Evolutionary conservation across 805 yeast genomes (phyloP).

Genomic region (Yarrowia sp.): DNA sequence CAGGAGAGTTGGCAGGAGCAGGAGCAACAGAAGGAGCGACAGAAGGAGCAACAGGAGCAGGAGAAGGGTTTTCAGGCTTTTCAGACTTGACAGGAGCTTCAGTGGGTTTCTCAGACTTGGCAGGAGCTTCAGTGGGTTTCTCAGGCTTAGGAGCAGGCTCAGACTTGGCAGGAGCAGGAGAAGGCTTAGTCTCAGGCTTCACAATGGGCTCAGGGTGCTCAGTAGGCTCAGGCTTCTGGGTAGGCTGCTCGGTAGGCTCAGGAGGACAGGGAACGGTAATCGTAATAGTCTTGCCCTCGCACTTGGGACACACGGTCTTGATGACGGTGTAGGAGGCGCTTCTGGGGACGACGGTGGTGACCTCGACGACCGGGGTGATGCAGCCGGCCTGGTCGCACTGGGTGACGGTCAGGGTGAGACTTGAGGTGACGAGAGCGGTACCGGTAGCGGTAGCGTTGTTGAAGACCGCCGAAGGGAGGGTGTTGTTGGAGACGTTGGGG

Average conservation of each 20-base stretch:
- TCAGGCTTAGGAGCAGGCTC: not conserved
- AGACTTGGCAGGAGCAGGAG: not conserved
- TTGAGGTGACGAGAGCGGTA: not conserved
- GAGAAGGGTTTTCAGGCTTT: too few relatives aligned
- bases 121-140: too few relatives aligned
- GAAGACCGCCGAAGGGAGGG: too few relatives aligned
- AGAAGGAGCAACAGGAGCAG: too few relatives aligned
- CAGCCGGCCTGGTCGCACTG: not conserved
- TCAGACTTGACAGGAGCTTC: too few relatives aligned
- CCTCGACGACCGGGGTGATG: not conserved
- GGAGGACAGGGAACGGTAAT: not conserved
- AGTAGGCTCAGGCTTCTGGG: not conserved
- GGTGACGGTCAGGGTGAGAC: not conserved
- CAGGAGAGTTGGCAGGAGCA: too few relatives aligned
- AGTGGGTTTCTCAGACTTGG: too few relatives aligned
- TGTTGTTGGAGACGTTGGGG: too few relatives aligned
- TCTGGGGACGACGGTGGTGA: not conserved
- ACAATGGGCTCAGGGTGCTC: not conserved
- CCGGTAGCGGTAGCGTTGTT: not conserved
- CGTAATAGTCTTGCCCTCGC: not conserved
- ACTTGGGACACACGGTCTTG: not conserved
- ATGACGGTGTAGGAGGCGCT: not conserved
- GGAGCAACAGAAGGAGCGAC: too few relatives aligned
- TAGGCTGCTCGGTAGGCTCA: not conserved
- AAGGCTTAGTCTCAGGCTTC: too few relatives aligned